These are phyloP conservation scores for Rutidosis leptorrhynchoides DNA, from an alignment of 129 eudicot genomes.

Conservation along the genomic window DNA sequence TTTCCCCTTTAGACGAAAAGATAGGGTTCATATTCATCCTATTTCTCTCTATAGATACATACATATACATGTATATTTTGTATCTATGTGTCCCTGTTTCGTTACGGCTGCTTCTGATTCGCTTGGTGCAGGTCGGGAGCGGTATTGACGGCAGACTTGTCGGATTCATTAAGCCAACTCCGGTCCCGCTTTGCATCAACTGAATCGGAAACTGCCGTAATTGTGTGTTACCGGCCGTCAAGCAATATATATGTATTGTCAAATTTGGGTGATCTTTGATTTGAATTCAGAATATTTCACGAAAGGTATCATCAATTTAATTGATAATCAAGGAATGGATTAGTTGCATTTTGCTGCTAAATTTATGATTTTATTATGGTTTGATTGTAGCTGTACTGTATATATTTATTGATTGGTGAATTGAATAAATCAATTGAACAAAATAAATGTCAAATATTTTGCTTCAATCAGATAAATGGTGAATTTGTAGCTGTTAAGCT, in stretches of 20 bases:
- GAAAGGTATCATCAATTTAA: slow-evolving; percentile 5
- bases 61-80: neutral
- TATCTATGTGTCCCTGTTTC: neutral
- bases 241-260: neutral
- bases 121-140: slow-evolving; percentile 99
- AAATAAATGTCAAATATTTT: neutral
- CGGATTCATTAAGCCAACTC: slow-evolving; percentile 20
- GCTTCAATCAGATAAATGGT: neutral
- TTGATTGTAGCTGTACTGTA: neutral
- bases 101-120: slow-evolving; percentile 69
- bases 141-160: slow-evolving; percentile 28
- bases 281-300: slow-evolving; percentile 12
- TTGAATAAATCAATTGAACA: neutral
- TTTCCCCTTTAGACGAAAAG: neutral
- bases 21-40: slow-evolving; percentile 7
- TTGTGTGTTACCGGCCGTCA: slow-evolving; percentile 4
- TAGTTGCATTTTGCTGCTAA: slow-evolving; percentile 9
- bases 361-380: neutral
- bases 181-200: slow-evolving; percentile 81
- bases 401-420: neutral
- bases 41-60: neutral
- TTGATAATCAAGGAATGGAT: neutral
- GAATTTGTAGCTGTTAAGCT: neutral
- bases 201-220: slow-evolving; percentile 63
- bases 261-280: neutral